Base-by-base conservation (phyloP, 1,284 basidiomycete genomes). In the Cutaneotrichosporon sp. region DNA sequence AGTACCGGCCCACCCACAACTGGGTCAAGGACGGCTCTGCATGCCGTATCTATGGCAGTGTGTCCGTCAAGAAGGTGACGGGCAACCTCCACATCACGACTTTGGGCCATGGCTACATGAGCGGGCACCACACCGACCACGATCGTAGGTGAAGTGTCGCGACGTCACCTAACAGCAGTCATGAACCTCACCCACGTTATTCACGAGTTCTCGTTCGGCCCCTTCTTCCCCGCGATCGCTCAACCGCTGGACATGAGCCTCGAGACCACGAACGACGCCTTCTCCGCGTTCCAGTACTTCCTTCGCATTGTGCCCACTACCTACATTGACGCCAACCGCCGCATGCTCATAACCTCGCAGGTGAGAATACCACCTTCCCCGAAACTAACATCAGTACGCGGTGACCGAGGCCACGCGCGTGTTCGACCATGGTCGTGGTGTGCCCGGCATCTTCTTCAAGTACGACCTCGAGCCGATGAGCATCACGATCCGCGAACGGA, bases 101-200 rank as follows among this genome's bases (percentile, higher is more conserved):
- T 0, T 83, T 95, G 1, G 95, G 95, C 0, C 95, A 98, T 76
- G 95, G 95, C 16, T 99, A 98, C 74, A 83, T 88, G 56, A 92
- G 89, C 71, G 84, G 84, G 65, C 86, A 92, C 64, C 94, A 97
- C 75, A 91, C 94, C 2, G 89, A 92, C 66, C 94, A 97, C 72
- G 83, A 79, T 8, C 76, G 91, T 94, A 70, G 69, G 74, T 72
- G n/a, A n/a, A n/a, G 5, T 31, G 27, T 7, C 34, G n/a, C 11
- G 20, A 4, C n/a, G n/a, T n/a, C 38, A 29, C 29, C 29, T 45
- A 49, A 42, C 22, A 24, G 20, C 18, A 95, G 91, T 89, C 66
- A 97, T 99, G 92, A 98, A 99, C 75, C 84, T 98, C 34, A 92
- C 92, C 1, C 95, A 99, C 80, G 88, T 97, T 61, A 92, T 98